Base-by-base conservation (phyloP, 225 moss, liverwort and hornwort genomes). In the Pseudoscleropodium purum region DNA sequence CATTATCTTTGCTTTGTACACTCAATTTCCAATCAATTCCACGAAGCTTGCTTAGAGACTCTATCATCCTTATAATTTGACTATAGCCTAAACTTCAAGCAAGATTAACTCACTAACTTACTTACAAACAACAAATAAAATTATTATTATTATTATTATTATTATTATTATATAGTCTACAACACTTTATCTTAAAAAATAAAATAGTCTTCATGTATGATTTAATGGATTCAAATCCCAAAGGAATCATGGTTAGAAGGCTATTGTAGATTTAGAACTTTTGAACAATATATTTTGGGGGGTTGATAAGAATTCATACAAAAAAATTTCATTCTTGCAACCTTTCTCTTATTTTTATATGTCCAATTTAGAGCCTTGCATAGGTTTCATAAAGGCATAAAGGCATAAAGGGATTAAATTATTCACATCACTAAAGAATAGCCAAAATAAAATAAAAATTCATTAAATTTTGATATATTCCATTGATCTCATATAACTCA, bases 241-340 rank as follows among this genome's bases (percentile, higher is more conserved):
- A 52, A 34, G 2, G 0, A 77, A 3, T 52, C 2, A 54, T 14
- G 3, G 7, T 36, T 54, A 6, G 6, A 54, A 1, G 7, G 24
- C 15, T 2, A 78, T 54, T 78, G 24, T 25, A 78, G 9, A 15
- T 25, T 54, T 37, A 9, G 5, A 56, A 79, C 10, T 79, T 25
- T 16, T 6, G 4, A 36, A 78, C 24, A 8, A 15, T 4, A 15
- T 34, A 4, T 78, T 36, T 49, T 20, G 54, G 17, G 54, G 18
- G 8, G 2, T 21, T 51, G 23, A 77, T 51, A 23, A 34, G 5
- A 78, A 24, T 78, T 56, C 54, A 54, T 18, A 54, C 54, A 54
- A 5, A 54, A 5, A 17, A 17, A 4, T 51, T 51, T 15, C 51
- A 51, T 51, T 51, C 4, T 51, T 51, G 51, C 51, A 51, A 54